phyloP scores from a whole-genome alignment of 371 early-diverging fungal genomes.

The Dichotomocladium elegans region DNA sequence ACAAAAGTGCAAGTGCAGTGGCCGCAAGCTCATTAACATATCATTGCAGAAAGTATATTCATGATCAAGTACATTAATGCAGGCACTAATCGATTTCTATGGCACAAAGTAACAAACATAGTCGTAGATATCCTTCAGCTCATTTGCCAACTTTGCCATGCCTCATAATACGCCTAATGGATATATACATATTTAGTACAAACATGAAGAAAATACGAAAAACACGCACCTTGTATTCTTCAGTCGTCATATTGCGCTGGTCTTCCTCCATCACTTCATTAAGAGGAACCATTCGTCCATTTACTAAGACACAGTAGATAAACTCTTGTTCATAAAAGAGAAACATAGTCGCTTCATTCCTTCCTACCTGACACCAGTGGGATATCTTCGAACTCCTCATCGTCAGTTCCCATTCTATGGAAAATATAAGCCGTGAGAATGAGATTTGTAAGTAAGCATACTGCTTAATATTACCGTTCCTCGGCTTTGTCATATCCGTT shows the following conservation, averaged over 20 bases:
- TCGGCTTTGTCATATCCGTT: conserved; percentile 28
- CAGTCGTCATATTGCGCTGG: conserved; percentile 54
- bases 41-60: no score
- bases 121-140: neutral
- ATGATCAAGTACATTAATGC: no score
- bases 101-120: no score
- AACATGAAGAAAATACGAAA: neutral
- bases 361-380: conserved; percentile 42
- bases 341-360: neutral
- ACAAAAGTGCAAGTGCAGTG: no score
- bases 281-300: conserved; percentile 49
- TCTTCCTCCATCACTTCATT: conserved; percentile 57
- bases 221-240: conserved; percentile 49
- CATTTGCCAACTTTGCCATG: conserved; percentile 44
- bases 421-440: neutral
- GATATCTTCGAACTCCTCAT: conserved; percentile 36
- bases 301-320: conserved; percentile 17
- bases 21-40: no score
- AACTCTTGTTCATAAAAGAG: neutral
- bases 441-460: neutral
- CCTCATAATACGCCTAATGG: conserved; percentile 44
- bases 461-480: conserved; percentile 11
- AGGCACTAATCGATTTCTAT: no score
- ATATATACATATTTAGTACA: neutral
- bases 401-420: conserved; percentile 6